Percentiles rank a stretch among this genome's conserved stretches.
These are phyloP conservation scores for Clitoria ternatea DNA, from an alignment of 306 rosid species.

Conservation along the genomic window DNA sequence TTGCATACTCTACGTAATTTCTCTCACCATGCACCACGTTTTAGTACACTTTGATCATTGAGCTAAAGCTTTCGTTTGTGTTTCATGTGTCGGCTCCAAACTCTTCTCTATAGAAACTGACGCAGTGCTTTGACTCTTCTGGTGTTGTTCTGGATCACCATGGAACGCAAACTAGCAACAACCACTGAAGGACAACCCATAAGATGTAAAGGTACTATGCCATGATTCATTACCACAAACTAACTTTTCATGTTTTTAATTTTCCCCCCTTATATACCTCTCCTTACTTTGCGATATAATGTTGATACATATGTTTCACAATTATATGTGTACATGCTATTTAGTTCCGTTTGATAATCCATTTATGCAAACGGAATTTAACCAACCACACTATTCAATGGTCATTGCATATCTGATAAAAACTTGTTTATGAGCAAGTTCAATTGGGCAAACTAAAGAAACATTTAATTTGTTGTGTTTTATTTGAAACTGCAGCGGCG, in stretches of 20 bases:
- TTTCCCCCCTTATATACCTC: no score
- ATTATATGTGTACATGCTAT: neutral
- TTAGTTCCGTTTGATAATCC: no score
- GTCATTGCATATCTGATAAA: no score
- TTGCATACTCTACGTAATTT: neutral
- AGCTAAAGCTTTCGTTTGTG: neutral
- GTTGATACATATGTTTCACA: neutral
- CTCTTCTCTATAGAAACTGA: neutral
- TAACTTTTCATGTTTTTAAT: no score
- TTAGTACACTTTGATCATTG: no score
- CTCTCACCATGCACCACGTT: neutral
- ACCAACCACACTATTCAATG: no score
- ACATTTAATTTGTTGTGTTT: neutral
- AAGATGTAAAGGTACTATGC: conserved; percentile 57
- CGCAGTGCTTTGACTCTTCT: neutral
- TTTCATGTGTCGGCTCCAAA: neutral
- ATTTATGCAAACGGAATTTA: no score
- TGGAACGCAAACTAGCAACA: conserved; percentile 37
- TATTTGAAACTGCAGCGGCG: conserved; percentile 48
- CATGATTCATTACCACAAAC: neutral
- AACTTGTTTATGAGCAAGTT: no score
- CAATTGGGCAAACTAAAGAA: no score
- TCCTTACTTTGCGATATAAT: neutral
- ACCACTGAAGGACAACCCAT: conserved; percentile 48
- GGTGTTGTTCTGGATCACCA: conserved; percentile 14